Percentiles rank a stretch among this genome's conserved stretches.
These are phyloP conservation scores for Sporothrix inflata DNA, from an alignment of 2,329 filamentous ascomycete species.

Conservation along the genomic window DNA sequence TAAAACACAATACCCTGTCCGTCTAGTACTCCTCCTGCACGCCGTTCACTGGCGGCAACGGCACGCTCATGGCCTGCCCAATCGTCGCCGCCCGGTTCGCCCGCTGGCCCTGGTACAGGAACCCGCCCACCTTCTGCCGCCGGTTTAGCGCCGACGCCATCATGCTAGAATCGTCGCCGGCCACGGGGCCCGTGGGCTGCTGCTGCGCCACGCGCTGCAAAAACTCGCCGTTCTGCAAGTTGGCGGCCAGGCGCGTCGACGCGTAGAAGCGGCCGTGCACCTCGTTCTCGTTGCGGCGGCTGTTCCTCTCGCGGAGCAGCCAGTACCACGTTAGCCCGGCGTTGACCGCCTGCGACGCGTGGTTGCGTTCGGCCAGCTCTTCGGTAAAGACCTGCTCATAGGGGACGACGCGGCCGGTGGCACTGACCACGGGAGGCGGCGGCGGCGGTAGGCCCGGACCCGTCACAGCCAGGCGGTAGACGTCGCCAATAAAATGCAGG, in stretches of 20 bases:
- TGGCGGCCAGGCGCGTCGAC: conserved; percentile 55
- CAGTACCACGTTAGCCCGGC: conserved; percentile 39
- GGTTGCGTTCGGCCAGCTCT: conserved; percentile 36
- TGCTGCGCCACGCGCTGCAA: conserved; percentile 35
- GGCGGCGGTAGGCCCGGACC: conserved; percentile 11
- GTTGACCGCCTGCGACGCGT: background rate
- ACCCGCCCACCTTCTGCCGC: conserved; percentile 49
- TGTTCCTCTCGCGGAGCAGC: conserved; percentile 37
- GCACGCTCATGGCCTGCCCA: conserved; percentile 47
- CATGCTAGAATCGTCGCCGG: conserved; percentile 37
- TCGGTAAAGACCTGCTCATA: conserved; percentile 37
- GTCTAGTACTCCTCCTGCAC: conserved; percentile 34
- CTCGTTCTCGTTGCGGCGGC: conserved; percentile 45
- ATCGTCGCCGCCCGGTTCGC: conserved; percentile 49
- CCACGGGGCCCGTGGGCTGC: conserved; percentile 28
- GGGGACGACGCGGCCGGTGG: conserved; percentile 27
- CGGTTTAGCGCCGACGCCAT: conserved; percentile 56
- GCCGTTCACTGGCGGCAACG: conserved; percentile 39
- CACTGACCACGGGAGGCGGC: conserved; percentile 6
- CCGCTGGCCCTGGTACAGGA: conserved; percentile 48
- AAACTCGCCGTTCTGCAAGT: conserved; percentile 43
- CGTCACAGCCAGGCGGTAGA: conserved; percentile 37
- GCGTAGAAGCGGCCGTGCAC: conserved; percentile 63
- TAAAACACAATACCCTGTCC: background rate
- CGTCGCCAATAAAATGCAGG: conserved; percentile 38